These are phyloP conservation scores for Evernia prunastri DNA, from an alignment of 495 filamentous ascomycete genomes.

Conservation along the genomic window DNA sequence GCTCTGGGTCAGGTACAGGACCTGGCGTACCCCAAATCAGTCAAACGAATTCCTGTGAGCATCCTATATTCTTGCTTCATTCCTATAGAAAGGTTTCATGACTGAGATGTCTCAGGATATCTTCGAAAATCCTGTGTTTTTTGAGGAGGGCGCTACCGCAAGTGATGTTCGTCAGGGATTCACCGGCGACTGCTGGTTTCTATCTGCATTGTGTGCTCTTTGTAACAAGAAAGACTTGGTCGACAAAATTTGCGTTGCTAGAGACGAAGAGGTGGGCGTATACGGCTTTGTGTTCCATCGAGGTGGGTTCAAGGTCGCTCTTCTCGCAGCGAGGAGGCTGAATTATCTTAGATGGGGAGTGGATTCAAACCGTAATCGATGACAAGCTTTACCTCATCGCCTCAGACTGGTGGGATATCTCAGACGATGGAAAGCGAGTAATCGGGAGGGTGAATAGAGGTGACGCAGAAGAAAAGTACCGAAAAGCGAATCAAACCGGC, in stretches of 20 bases:
- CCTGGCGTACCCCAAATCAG: conserved; percentile 46
- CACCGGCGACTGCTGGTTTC: conserved; percentile 87
- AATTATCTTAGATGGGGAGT: conserved; percentile 65
- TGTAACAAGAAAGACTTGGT: conserved; percentile 75
- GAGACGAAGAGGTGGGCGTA: conserved; percentile 74
- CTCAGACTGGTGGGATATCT: conserved; percentile 71
- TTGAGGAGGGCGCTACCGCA: conserved; percentile 72
- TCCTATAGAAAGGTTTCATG: not conserved
- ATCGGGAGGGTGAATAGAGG: conserved; percentile 67
- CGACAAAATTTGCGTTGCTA: conserved; percentile 73
- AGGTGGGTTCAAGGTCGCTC: conserved; percentile 37
- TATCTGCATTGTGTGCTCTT: conserved; percentile 79
- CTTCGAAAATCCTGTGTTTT: conserved; percentile 82
- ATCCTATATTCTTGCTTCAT: not conserved
- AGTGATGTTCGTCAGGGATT: conserved; percentile 74
- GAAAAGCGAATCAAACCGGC: conserved; percentile 65
- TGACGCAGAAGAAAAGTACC: conserved; percentile 73
- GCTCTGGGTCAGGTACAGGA: conserved; percentile 45
- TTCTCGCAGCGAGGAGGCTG: not conserved
- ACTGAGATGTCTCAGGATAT: conserved; percentile 51
- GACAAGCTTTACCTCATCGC: conserved; percentile 76
- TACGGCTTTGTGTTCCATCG: conserved; percentile 94
- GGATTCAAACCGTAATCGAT: conserved; percentile 86
- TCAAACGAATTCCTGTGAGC: conserved; percentile 57
- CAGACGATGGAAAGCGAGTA: conserved; percentile 54